phyloP scores from a whole-genome alignment of 2,329 filamentous ascomycete genomes.

The Emmonsiellopsis sp. region DNA sequence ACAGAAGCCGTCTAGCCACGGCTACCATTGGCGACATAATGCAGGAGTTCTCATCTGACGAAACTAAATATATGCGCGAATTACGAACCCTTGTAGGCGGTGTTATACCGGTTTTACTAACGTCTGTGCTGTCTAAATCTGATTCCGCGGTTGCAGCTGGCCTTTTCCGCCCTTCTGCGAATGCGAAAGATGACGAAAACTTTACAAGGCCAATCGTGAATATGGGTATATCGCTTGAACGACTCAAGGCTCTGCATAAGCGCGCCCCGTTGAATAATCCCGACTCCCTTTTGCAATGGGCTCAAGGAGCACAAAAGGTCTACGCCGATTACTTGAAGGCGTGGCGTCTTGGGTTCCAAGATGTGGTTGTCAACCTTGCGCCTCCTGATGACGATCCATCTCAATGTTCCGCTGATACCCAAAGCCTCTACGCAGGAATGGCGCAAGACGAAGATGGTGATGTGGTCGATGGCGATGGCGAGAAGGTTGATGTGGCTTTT shows the following conservation, averaged over 20 bases:
- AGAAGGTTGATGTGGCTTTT: slow-evolving; percentile 89
- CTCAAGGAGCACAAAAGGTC: slow-evolving; percentile 63
- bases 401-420: slow-evolving; percentile 34
- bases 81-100: slow-evolving; percentile 89
- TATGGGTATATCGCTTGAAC: slow-evolving; percentile 86
- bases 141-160: slow-evolving; percentile 55
- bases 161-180: slow-evolving; percentile 53
- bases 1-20: slow-evolving; percentile 56
- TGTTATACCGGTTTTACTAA: slow-evolving; percentile 84
- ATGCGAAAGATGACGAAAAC: slow-evolving; percentile 48
- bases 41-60: slow-evolving; percentile 71
- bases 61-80: slow-evolving; percentile 80
- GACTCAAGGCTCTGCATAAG: slow-evolving; percentile 70
- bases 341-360: slow-evolving; percentile 90
- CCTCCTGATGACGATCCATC: slow-evolving; percentile 56
- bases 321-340: slow-evolving; percentile 79
- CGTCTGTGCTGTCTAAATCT: slow-evolving; percentile 68
- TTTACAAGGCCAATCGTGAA: slow-evolving; percentile 81
- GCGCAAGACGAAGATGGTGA: slow-evolving; percentile 52
- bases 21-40: slow-evolving; percentile 69
- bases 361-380: slow-evolving; percentile 86
- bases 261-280: slow-evolving; percentile 67
- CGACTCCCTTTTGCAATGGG: slow-evolving; percentile 69
- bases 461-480: slow-evolving; percentile 63
- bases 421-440: slow-evolving; percentile 45